phyloP scores from a whole-genome alignment of 1,284 basidiomycete species.

The Mycosarcoma maydis region DNA sequence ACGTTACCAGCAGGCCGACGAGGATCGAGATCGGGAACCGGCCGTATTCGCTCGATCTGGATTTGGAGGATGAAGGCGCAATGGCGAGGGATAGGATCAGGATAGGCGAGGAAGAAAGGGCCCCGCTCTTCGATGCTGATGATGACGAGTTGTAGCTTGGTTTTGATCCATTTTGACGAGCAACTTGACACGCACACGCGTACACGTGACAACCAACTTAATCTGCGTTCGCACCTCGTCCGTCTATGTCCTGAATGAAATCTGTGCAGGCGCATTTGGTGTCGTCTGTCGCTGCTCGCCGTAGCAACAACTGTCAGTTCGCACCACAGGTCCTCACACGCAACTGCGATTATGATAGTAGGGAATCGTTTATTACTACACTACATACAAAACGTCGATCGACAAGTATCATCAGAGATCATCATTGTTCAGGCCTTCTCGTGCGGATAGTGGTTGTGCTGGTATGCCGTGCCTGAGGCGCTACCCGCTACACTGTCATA shows the following conservation, averaged over 20 bases:
- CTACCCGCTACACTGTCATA: constrained; percentile 27
- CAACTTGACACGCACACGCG: too few species aligned
- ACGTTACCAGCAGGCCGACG: constrained; percentile 54
- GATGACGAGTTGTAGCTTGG: constrained; percentile 45
- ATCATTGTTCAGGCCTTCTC: constrained; percentile 18
- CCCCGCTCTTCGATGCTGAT: constrained; percentile 43
- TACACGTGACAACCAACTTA: too few species aligned
- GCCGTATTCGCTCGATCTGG: constrained; percentile 60
- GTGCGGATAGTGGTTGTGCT: constrained; percentile 29
- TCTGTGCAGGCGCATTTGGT: too few species aligned
- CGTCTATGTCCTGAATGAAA: too few species aligned
- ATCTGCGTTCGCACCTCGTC: too few species aligned
- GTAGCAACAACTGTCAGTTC: too few species aligned
- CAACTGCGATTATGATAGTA: not conserved
- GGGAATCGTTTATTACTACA: not conserved
- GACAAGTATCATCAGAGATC: not conserved
- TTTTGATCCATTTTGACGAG: too few species aligned
- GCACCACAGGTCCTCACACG: not conserved
- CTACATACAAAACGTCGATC: constrained; percentile 1
- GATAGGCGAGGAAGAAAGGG: constrained; percentile 56
- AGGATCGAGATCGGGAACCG: constrained; percentile 59
- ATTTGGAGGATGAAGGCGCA: constrained; percentile 63
- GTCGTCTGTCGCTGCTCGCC: too few species aligned
- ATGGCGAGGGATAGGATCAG: constrained; percentile 61
- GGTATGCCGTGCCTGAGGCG: constrained; percentile 4